Percentiles rank a stretch among this genome's conserved stretches.
Evolutionary conservation across 2,329 filamentous ascomycete species (phyloP).

Genomic region (Rutstroemia sp.): DNA sequence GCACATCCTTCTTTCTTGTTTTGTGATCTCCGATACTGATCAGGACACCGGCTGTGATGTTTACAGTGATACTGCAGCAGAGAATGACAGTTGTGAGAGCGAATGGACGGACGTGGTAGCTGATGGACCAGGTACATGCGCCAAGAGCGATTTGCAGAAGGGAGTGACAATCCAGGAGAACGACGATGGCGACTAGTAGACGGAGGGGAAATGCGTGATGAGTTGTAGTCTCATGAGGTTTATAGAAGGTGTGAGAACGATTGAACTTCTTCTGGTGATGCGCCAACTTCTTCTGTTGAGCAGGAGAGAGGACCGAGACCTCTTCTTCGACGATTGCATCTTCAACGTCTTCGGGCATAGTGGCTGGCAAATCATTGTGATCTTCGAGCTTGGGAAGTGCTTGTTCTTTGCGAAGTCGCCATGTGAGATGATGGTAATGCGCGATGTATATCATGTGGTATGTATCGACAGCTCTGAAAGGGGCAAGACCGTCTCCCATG

Average conservation of each 20-base stretch:
- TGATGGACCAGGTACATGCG: conserved; percentile 70
- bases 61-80: conserved; percentile 68
- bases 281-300: conserved; percentile 61
- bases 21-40: conserved; percentile 70
- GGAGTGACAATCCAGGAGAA: conserved; percentile 72
- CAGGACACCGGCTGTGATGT: conserved; percentile 67
- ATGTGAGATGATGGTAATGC: conserved; percentile 56
- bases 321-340: conserved; percentile 33
- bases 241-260: conserved; percentile 83
- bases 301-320: conserved; percentile 53
- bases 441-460: conserved; percentile 69
- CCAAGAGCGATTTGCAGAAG: conserved; percentile 75
- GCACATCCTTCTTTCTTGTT: conserved; percentile 79
- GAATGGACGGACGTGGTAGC: conserved; percentile 59
- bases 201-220: conserved; percentile 72
- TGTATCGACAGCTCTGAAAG: conserved; percentile 73
- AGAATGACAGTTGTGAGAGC: conserved; percentile 77
- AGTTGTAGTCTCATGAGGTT: conserved; percentile 77
- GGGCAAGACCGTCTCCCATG: conserved; percentile 62
- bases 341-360: conserved; percentile 18
- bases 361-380: conserved; percentile 50
- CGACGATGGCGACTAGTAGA: conserved; percentile 68
- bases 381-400: conserved; percentile 49
- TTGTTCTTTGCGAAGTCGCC: conserved; percentile 50
- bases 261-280: conserved; percentile 76